These are phyloP conservation scores for Discostella stelligeroides DNA, from an alignment of 108 stramenopile genomes.

Conservation along the genomic window DNA sequence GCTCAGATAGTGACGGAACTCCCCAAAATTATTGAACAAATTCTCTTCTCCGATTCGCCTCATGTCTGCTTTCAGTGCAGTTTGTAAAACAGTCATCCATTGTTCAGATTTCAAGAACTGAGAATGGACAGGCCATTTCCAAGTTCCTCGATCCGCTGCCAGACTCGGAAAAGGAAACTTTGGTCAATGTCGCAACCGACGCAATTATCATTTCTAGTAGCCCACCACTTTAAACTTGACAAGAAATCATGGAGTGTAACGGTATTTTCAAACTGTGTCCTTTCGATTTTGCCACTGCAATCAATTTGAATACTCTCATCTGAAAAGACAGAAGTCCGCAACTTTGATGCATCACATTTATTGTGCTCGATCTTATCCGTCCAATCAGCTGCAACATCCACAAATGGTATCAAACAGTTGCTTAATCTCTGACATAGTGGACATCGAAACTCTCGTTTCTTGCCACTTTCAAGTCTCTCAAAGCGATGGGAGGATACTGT, in stretches of 20 bases:
- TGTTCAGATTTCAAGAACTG: slow-evolving; percentile 58
- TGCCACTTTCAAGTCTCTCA: slow-evolving; percentile 63
- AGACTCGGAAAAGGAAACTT: slow-evolving; percentile 13
- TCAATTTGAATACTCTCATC: slow-evolving; percentile 25
- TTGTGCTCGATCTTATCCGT: slow-evolving; percentile 37
- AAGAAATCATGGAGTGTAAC: slow-evolving; percentile 60
- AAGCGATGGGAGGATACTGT: slow-evolving; percentile 67
- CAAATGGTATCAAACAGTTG: slow-evolving; percentile 84
- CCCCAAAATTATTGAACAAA: slow-evolving; percentile 71
- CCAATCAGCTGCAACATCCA: slow-evolving; percentile 86
- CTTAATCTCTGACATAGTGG: slow-evolving; percentile 82
- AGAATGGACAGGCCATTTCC: slow-evolving; percentile 50
- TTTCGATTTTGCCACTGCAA: slow-evolving; percentile 8
- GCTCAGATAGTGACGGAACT: slow-evolving; percentile 81
- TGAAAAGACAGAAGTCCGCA: slow-evolving; percentile 10
- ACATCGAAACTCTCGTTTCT: slow-evolving; percentile 75
- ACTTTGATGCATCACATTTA: slow-evolving; percentile 7
- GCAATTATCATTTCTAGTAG: slow-evolving; percentile 52
- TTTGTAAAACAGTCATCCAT: slow-evolving; percentile 56
- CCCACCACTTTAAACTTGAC: slow-evolving; percentile 76
- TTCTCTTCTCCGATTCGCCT: slow-evolving; percentile 77
- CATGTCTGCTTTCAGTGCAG: slow-evolving; percentile 74
- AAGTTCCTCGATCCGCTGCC: slow-evolving; percentile 29
- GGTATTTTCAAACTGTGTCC: background rate
- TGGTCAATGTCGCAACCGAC: slow-evolving; percentile 69